These are phyloP conservation scores for Lophiostoma macrostomum DNA, from an alignment of 495 filamentous ascomycete genomes.

Conservation along the genomic window DNA sequence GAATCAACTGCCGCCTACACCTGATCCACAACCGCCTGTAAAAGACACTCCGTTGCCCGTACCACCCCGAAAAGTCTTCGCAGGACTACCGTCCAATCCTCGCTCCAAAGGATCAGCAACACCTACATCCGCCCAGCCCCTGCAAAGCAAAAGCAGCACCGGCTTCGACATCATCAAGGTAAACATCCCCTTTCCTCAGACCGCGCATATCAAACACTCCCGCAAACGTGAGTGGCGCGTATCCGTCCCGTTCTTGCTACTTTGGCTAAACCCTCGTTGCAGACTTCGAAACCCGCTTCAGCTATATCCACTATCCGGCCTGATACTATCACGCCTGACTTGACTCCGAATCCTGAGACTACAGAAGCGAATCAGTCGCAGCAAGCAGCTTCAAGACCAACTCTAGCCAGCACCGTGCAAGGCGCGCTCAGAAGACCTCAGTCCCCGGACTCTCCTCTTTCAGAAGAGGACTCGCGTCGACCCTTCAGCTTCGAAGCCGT, in stretches of 20 bases:
- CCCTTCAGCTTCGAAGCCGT: conserved; percentile 16
- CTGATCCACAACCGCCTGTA: background rate
- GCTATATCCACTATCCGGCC: too few species aligned
- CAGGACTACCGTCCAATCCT: conserved; percentile 19
- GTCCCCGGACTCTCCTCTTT: conserved; percentile 3
- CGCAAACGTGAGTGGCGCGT: conserved; percentile 3
- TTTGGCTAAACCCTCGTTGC: background rate
- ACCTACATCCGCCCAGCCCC: conserved; percentile 9
- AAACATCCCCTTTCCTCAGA: conserved; percentile 6
- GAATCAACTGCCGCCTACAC: conserved; percentile 9
- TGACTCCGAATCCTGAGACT: conserved; percentile 6
- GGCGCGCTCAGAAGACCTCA: background rate
- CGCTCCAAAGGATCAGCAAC: background rate
- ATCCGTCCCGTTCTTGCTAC: background rate
- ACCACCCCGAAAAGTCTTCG: background rate
- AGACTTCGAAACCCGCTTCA: background rate
- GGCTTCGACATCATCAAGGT: conserved; percentile 28
- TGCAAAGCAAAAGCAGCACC: conserved; percentile 30
- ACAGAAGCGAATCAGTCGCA: conserved; percentile 1
- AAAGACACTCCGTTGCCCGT: conserved; percentile 1
- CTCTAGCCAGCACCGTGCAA: background rate
- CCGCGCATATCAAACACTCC: conserved; percentile 11
- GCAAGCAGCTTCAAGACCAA: background rate
- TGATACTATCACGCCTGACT: conserved; percentile 18
- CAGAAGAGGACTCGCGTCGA: background rate